Percentiles rank a stretch among this genome's conserved stretches.
phyloP scores from a whole-genome alignment of 2,329 filamentous ascomycete genomes.

The Aspergillus bombycis region DNA sequence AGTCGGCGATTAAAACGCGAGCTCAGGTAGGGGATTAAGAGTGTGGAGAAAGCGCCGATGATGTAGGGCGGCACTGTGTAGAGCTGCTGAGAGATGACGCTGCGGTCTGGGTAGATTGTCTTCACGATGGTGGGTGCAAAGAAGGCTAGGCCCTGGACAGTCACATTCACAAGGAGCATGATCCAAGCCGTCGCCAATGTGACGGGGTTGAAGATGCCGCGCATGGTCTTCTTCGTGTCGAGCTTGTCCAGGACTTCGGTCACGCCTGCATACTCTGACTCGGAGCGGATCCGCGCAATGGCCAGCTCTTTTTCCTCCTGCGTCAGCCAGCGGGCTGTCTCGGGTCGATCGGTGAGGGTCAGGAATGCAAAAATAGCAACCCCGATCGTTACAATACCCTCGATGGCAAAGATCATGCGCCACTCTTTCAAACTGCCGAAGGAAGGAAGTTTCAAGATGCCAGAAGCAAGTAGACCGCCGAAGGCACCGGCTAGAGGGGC shows the following conservation, averaged over 20 bases:
- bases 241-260: slow-evolving; percentile 67
- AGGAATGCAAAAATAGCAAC: slow-evolving; percentile 64
- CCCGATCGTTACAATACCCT: slow-evolving; percentile 65
- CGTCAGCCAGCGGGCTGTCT: slow-evolving; percentile 67
- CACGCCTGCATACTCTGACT: slow-evolving; percentile 67
- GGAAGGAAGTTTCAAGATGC: slow-evolving; percentile 63
- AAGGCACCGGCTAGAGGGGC: slow-evolving; percentile 72
- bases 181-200: slow-evolving; percentile 57
- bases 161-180: slow-evolving; percentile 69
- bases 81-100: slow-evolving; percentile 66
- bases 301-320: slow-evolving; percentile 69
- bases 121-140: slow-evolving; percentile 71
- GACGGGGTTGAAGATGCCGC: slow-evolving; percentile 67
- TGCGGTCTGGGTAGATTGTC: slow-evolving; percentile 65
- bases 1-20: slow-evolving; percentile 64
- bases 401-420: slow-evolving; percentile 74
- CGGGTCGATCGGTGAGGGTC: slow-evolving; percentile 69
- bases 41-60: slow-evolving; percentile 67
- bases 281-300: slow-evolving; percentile 61
- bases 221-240: slow-evolving; percentile 60
- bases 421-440: slow-evolving; percentile 62
- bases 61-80: slow-evolving; percentile 72
- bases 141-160: slow-evolving; percentile 71
- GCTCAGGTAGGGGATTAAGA: slow-evolving; percentile 64
- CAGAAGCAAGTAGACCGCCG: slow-evolving; percentile 67